phyloP scores from a whole-genome alignment of 1,284 basidiomycete genomes.

The Tilletiopsis washingtonensis region DNA sequence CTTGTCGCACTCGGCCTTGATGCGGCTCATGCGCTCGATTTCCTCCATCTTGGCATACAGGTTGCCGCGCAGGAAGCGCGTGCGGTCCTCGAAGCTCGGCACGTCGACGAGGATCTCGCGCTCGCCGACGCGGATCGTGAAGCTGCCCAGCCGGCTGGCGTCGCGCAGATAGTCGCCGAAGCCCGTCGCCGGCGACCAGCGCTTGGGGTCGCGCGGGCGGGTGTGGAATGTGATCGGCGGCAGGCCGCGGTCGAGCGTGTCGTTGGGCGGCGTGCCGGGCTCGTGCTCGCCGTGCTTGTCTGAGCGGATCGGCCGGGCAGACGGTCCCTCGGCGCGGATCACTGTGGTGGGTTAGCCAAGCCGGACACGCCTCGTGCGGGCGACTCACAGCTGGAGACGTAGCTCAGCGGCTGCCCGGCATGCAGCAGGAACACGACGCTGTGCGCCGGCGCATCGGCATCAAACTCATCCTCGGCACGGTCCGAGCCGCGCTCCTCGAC shows the following conservation, averaged over 20 bases:
- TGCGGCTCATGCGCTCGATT: slow-evolving; percentile 26
- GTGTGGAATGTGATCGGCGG: slow-evolving; percentile 38
- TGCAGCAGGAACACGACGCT: slow-evolving; percentile 36
- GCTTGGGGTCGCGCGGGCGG: slow-evolving; percentile 24
- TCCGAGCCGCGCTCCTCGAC: slow-evolving; percentile 19
- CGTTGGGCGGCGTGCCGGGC: not conserved
- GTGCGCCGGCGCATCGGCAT: slow-evolving; percentile 30
- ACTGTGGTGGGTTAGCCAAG: too few relatives aligned
- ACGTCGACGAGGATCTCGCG: slow-evolving; percentile 26
- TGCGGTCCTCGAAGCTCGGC: slow-evolving; percentile 37
- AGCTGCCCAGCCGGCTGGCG: slow-evolving; percentile 31
- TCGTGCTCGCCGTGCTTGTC: not conserved
- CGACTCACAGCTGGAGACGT: slow-evolving; percentile 29
- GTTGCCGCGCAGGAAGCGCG: slow-evolving; percentile 22
- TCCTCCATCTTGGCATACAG: slow-evolving; percentile 29
- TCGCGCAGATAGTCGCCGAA: slow-evolving; percentile 38
- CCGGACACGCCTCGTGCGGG: too few relatives aligned
- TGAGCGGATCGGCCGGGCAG: not conserved
- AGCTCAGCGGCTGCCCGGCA: slow-evolving; percentile 32
- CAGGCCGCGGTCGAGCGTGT: slow-evolving; percentile 16
- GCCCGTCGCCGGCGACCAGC: slow-evolving; percentile 37
- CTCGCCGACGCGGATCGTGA: slow-evolving; percentile 29
- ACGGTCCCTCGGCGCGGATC: not conserved
- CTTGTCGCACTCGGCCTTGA: slow-evolving; percentile 34
- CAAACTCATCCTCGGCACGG: slow-evolving; percentile 27